Conservation (phyloP, 345 rosid species). For the Linum lewisii region DNA sequence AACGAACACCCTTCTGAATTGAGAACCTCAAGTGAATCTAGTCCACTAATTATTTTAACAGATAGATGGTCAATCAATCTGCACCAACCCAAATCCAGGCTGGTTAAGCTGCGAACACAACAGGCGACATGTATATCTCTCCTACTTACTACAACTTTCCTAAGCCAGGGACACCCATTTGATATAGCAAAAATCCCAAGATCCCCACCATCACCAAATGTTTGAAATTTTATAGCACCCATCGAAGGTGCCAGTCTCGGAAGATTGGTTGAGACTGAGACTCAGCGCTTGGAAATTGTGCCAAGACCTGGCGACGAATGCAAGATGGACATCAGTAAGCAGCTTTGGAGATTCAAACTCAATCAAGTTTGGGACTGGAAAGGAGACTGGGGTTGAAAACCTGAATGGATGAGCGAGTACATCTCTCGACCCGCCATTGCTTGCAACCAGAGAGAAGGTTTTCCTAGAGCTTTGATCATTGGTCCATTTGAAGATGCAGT, state of each 20-base stretch:
- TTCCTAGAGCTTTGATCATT: slow-evolving; percentile 19
- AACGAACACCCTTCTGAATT: slow-evolving; percentile 30
- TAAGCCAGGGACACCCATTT: slow-evolving; percentile 21
- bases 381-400: slow-evolving; percentile 27
- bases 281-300: slow-evolving; percentile 21
- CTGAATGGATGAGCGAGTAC: slow-evolving; percentile 24
- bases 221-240: background rate
- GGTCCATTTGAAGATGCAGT: slow-evolving; percentile 22
- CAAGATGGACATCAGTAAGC: slow-evolving; percentile 20
- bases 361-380: slow-evolving; percentile 23
- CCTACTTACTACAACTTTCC: slow-evolving; percentile 22
- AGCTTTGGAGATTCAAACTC: slow-evolving; percentile 13
- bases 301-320: slow-evolving; percentile 27
- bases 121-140: slow-evolving; percentile 22
- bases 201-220: slow-evolving; percentile 19
- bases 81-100: slow-evolving; percentile 35
- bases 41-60: slow-evolving; percentile 19
- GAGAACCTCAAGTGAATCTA: slow-evolving; percentile 18
- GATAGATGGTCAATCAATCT: slow-evolving; percentile 25
- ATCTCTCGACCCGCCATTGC: slow-evolving; percentile 41
- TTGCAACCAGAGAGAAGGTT: slow-evolving; percentile 29
- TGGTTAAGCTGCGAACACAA: slow-evolving; percentile 16
- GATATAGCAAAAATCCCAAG: slow-evolving; percentile 24
- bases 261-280: slow-evolving; percentile 17
- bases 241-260: background rate